A percentile compares a stretch with the other conserved stretches of the same genome.
Conservation (phyloP, 495 filamentous ascomycete species). For the Lasiosphaeria hispida region DNA sequence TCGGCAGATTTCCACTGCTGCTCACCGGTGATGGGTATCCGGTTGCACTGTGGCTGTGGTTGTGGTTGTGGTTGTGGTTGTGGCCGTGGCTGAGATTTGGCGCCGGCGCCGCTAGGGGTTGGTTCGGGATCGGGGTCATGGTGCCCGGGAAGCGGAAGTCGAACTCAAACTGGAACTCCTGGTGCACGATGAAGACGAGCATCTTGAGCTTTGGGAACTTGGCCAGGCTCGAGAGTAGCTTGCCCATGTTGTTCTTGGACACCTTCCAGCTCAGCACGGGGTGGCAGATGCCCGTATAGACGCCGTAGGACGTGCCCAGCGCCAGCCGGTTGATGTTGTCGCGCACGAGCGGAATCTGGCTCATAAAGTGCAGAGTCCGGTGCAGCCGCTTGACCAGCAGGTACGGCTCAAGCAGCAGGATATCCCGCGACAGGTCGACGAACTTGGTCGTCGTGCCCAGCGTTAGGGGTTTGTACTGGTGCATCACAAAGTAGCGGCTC, state of each 20-base stretch:
- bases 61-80: background rate
- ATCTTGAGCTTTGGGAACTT: slow-evolving; percentile 42
- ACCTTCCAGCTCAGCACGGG: slow-evolving; percentile 46
- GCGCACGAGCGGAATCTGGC: slow-evolving; percentile 45
- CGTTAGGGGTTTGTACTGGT: slow-evolving; percentile 47
- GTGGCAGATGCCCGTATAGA: slow-evolving; percentile 46
- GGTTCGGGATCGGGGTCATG: slow-evolving; percentile 25
- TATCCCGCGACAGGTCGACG: slow-evolving; percentile 46
- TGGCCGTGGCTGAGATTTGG: background rate
- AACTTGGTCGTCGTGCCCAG: slow-evolving; percentile 47
- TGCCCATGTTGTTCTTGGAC: slow-evolving; percentile 48
- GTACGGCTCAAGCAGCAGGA: slow-evolving; percentile 50
- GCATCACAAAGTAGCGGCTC: slow-evolving; percentile 47
- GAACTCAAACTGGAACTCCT: slow-evolving; percentile 48
- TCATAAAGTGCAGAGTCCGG: slow-evolving; percentile 46
- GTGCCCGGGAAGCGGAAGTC: slow-evolving; percentile 34
- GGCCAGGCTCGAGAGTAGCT: slow-evolving; percentile 41
- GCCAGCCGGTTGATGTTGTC: slow-evolving; percentile 43
- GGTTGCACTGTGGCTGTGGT: background rate
- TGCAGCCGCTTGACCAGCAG: slow-evolving; percentile 48
- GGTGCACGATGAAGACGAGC: slow-evolving; percentile 47
- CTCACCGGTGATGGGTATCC: slow-evolving; percentile 13
- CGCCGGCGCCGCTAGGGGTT: background rate
- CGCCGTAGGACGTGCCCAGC: slow-evolving; percentile 47
- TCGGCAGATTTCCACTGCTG: slow-evolving; percentile 4